Percentiles rank a stretch among this genome's conserved stretches.
Conservation (phyloP, 176 grass and related monocot species). For the Tillandsia fasciculata region DNA sequence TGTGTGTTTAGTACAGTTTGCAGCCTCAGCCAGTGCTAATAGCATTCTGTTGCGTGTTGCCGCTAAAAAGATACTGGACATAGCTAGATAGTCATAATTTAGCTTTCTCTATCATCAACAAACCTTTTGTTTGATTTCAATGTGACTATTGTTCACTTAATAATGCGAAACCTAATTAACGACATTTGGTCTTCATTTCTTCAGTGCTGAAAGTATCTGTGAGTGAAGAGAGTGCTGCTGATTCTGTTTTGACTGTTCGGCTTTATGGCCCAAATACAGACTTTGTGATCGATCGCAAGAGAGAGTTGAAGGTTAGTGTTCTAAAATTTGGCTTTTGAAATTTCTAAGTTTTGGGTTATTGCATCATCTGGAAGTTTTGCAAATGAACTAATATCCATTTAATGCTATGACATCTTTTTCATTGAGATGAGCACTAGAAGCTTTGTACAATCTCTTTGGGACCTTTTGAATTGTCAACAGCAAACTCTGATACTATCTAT, state of each 20-base stretch:
- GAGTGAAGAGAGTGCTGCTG: constrained; percentile 28
- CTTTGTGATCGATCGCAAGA: constrained; percentile 88
- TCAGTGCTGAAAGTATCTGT: constrained; percentile 81
- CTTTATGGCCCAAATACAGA: constrained; percentile 91
- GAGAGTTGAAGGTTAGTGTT: constrained; percentile 56
- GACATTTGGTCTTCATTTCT: constrained; percentile 19
- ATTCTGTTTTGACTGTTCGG: constrained; percentile 63
- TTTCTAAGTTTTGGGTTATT: not conserved
- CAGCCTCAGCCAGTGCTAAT: not conserved
- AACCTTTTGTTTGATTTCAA: not conserved
- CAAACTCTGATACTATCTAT: no score
- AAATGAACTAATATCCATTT: not conserved
- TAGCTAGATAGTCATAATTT: not conserved
- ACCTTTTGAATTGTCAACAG: no score
- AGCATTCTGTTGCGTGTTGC: not conserved
- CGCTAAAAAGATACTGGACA: not conserved
- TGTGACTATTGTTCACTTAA: not conserved
- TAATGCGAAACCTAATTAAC: constrained; percentile 4
- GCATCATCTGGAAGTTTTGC: not conserved
- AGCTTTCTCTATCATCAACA: not conserved
- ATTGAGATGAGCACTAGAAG: no score
- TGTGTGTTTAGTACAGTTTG: not conserved
- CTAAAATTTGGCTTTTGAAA: constrained; percentile 8
- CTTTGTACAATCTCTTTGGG: no score
- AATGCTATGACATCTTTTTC: not conserved